phyloP scores from a whole-genome alignment of 2,329 filamentous ascomycete genomes.

The Ophioceras dolichostomum region DNA sequence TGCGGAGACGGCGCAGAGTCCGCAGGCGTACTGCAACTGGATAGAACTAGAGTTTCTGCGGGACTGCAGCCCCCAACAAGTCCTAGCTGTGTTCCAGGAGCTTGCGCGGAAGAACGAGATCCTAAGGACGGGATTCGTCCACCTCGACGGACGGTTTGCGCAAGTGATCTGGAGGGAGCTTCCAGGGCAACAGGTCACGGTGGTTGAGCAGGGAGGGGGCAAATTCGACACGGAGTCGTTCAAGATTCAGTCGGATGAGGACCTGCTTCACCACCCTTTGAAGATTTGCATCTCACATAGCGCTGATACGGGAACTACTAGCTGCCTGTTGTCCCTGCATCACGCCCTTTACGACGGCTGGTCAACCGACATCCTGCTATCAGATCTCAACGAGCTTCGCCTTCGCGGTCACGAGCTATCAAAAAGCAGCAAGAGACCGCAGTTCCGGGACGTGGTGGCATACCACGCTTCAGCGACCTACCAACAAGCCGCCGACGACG shows the following conservation, averaged over 20 bases:
- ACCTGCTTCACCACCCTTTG: constrained; percentile 43
- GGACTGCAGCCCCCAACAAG: constrained; percentile 17
- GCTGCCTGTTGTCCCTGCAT: constrained; percentile 52
- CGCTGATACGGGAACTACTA: no score
- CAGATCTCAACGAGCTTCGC: constrained; percentile 51
- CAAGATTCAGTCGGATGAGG: constrained; percentile 21
- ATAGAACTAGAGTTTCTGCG: constrained; percentile 48
- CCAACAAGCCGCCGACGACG: constrained; percentile 20
- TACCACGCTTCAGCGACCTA: constrained; percentile 26
- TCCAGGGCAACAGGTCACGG: constrained; percentile 25
- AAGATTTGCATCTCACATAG: no score
- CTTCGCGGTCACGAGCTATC: no score
- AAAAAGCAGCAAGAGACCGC: no score
- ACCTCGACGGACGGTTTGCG: constrained; percentile 38
- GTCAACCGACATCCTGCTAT: constrained; percentile 65
- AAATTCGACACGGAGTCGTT: constrained; percentile 23
- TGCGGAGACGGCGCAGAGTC: constrained; percentile 51
- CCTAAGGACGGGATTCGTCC: constrained; percentile 61
- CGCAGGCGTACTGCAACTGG: constrained; percentile 64
- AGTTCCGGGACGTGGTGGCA: constrained; percentile 47
- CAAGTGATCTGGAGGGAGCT: constrained; percentile 53
- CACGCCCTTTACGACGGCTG: constrained; percentile 90
- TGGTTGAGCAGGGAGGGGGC: constrained; percentile 14
- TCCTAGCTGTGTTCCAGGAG: constrained; percentile 35
- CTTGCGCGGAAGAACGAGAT: constrained; percentile 49